These are phyloP conservation scores for Scytalidium lignicola DNA, from an alignment of 2,329 filamentous ascomycete species.

Conservation along the genomic window DNA sequence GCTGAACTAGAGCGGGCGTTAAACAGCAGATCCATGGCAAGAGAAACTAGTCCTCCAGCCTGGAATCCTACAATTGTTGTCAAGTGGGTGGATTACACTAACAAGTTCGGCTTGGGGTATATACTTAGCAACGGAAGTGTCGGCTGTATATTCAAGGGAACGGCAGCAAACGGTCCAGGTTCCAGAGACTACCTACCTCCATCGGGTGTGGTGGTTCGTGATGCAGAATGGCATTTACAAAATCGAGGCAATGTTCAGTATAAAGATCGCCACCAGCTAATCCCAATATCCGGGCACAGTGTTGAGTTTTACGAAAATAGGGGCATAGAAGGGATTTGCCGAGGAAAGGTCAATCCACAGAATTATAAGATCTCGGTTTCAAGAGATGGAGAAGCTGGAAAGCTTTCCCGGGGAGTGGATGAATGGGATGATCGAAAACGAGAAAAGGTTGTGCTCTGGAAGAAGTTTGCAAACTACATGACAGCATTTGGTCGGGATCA, in stretches of 20 bases:
- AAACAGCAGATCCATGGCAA: slow-evolving; percentile 58
- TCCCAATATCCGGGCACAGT: slow-evolving; percentile 54
- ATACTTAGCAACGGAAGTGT: slow-evolving; percentile 78
- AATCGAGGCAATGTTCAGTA: slow-evolving; percentile 53
- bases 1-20: slow-evolving; percentile 57
- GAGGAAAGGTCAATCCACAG: slow-evolving; percentile 59
- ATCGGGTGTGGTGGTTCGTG: slow-evolving; percentile 65
- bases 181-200: slow-evolving; percentile 55
- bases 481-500: slow-evolving; percentile 70
- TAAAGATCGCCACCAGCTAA: slow-evolving; percentile 52
- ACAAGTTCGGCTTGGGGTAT: slow-evolving; percentile 80
- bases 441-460: slow-evolving; percentile 63
- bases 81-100: slow-evolving; percentile 87
- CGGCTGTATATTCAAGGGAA: slow-evolving; percentile 60
- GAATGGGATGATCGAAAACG: slow-evolving; percentile 61
- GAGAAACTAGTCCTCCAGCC: slow-evolving; percentile 49
- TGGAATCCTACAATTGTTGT: slow-evolving; percentile 59
- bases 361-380: slow-evolving; percentile 52
- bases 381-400: slow-evolving; percentile 54
- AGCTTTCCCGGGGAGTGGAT: slow-evolving; percentile 57
- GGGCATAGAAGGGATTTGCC: slow-evolving; percentile 56
- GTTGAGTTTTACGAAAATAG: slow-evolving; percentile 74
- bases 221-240: slow-evolving; percentile 66
- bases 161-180: slow-evolving; percentile 40
- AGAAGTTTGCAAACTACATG: slow-evolving; percentile 73